Percentiles rank a stretch among this genome's conserved stretches.
phyloP scores from a whole-genome alignment of 495 filamentous ascomycete species.

The Penicilliopsis zonata region DNA sequence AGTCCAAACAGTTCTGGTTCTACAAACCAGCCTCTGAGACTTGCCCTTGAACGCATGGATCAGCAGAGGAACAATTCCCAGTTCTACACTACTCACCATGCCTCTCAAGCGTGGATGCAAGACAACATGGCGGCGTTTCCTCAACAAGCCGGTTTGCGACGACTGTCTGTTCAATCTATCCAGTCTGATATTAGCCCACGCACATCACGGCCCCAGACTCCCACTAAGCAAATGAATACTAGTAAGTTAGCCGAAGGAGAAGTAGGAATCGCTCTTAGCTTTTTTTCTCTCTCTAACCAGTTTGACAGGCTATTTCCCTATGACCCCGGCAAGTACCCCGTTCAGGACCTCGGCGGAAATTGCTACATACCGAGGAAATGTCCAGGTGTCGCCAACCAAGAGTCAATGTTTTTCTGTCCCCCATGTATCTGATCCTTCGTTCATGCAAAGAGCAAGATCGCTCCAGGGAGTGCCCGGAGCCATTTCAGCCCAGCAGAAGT shows the following conservation, averaged over 20 bases:
- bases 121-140: slow-evolving; percentile 8
- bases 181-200: slow-evolving; percentile 24
- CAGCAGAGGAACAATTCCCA: too few species aligned
- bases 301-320: slow-evolving; percentile 27
- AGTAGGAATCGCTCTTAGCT: neutral
- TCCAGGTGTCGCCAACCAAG: slow-evolving; percentile 20
- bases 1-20: slow-evolving; percentile 6
- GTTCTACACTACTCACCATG: too few species aligned
- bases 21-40: slow-evolving; percentile 9
- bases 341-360: slow-evolving; percentile 29
- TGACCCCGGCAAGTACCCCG: slow-evolving; percentile 38
- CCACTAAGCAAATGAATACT: slow-evolving; percentile 37
- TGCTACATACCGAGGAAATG: slow-evolving; percentile 21
- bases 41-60: slow-evolving; percentile 15
- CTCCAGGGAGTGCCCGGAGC: slow-evolving; percentile 29
- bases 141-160: slow-evolving; percentile 17
- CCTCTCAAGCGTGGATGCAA: slow-evolving; percentile 17
- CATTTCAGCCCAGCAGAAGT: slow-evolving; percentile 21
- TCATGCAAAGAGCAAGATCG: slow-evolving; percentile 38
- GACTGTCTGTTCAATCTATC: slow-evolving; percentile 28
- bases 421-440: slow-evolving; percentile 20
- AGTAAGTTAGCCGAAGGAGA: slow-evolving; percentile 29
- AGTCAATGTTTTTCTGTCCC: slow-evolving; percentile 20
- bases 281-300: slow-evolving; percentile 7
- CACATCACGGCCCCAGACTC: slow-evolving; percentile 43